Evolutionary conservation across 2,329 filamentous ascomycete species (phyloP), one percentile per base, ranked within the genome.

Genomic region (Coleophoma eucalyptorum): DNA sequence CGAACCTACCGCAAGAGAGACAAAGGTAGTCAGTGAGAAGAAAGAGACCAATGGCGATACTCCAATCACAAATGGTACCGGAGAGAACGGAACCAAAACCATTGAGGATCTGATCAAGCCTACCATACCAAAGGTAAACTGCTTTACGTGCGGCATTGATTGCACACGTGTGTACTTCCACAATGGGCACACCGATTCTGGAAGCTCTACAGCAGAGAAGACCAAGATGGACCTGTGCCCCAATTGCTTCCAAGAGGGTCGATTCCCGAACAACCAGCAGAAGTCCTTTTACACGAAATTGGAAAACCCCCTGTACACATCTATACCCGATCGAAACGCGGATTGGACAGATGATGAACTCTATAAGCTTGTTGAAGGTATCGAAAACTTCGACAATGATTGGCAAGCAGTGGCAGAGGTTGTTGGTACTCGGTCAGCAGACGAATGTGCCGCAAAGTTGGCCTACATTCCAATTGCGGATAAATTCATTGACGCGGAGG

Each of bases 391-490:
- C 62, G 93, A 97, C 58, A 93, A 97, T 54, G 90, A 97, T 70
- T 99, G 94, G 94, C 87, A 89, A 51, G 84, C 90, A 62, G 92
- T 99, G 58, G 86, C 95, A 1, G 90, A 93, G 56, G 89, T 97
- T 64, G 94, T 99, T 41, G 89, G 89, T 45, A 95, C 90, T 3
- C 86, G 93, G 53, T 96, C 91, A 2, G 81, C 90, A 48, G 95
- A 99, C 69, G 93, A 99, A 72, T 99, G 94, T 67, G 93, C 97
- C 15, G 79, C 97, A 61, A 94, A 97, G 67, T 99, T 99, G 74
- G 71, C 99, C 57, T 91, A 97, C 65, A 78, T 99, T 34, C 93
- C 97, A 60, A 99, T 99, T 55, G 94, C 97, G 68, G 93, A 97
- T 73, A 95, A 96, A 68, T 99, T 97, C 65, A 76, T 97, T 10